A percentile compares a stretch with the other conserved stretches of the same genome.
Conservation (phyloP, 805 yeast genomes). For the Candida verbasci region DNA sequence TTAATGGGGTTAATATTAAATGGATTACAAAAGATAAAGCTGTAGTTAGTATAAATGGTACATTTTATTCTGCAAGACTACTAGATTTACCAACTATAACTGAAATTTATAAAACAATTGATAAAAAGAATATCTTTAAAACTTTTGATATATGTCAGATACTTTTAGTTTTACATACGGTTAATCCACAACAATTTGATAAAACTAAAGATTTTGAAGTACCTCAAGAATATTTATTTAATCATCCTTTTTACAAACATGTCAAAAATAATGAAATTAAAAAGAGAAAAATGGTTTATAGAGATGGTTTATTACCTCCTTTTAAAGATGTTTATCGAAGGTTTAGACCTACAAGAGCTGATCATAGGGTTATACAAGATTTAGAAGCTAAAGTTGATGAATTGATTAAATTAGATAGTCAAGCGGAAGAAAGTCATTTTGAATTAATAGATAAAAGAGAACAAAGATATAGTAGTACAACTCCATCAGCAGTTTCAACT, state of each 20-base stretch:
- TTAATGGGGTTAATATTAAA: constrained; percentile 65
- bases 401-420: constrained; percentile 68
- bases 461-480: constrained; percentile 19
- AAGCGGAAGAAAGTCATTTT: constrained; percentile 75
- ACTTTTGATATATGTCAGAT: constrained; percentile 84
- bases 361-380: constrained; percentile 66
- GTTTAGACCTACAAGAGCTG: constrained; percentile 66
- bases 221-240: constrained; percentile 28
- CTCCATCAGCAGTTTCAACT: constrained; percentile 25
- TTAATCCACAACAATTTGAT: constrained; percentile 35
- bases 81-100: constrained; percentile 87
- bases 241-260: constrained; percentile 37
- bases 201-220: constrained; percentile 45
- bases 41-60: constrained; percentile 61
- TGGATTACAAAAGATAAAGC: constrained; percentile 85
- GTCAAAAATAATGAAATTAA: constrained; percentile 33
- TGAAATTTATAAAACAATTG: constrained; percentile 85
- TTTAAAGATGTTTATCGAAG: constrained; percentile 64
- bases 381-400: constrained; percentile 78
- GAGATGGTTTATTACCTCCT: constrained; percentile 85
- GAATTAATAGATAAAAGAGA: constrained; percentile 60
- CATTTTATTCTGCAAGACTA: constrained; percentile 74
- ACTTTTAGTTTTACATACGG: constrained; percentile 62
- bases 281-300: constrained; percentile 47
- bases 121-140: constrained; percentile 82